Base-by-base conservation (phyloP, 306 rosid species). In the Prunus mira region DNA sequence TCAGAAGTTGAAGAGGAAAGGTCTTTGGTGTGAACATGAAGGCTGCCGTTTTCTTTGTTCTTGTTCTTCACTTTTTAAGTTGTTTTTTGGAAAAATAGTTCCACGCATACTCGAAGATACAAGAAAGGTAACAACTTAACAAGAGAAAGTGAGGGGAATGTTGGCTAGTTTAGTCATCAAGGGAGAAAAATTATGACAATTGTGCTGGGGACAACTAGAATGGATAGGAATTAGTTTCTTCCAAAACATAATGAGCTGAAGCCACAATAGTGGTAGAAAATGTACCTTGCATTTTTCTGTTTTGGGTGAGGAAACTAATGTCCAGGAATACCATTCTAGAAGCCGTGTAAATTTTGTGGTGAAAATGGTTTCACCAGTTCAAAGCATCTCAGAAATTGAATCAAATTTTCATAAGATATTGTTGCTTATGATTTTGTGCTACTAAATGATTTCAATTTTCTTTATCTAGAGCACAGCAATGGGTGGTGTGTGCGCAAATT, bases 11-110 rank as follows among this genome's bases (percentile, higher is more conserved):
- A 80, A 54, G 91, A 82, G 79, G 71, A 62, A 24, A 61, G 56
- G 71, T 27, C 81, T 12, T 71, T 87, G 60, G 79, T 82, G 45
- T 87, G 75, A 87, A 46, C 41, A 69, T 66, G 43, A 25, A 25
- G 18, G 12, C 74, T 34, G 54, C 28, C 38, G 11, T 46, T 56
- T 55, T 5, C 14, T 67, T 30, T 25, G 12, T 32, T 66, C 56
- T 52, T 25, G 9, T n/a, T 25, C 19, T 50, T 18, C 8, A 22
- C 25, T 61, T 8, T 9, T 9, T 15, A 14, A 18, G 1, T 24
- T 24, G 25, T 24, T 24, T 24, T 24, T 24, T 24, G 24, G 9
- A 34, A 34, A 34, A 34, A 34, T 34, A 34, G 41, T 34, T 55
- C 12, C 24, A 19, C 12, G 10, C 61, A 55, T 12, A 34, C 61